Conservation (phyloP, 2,329 filamentous ascomycete genomes). For the Rutstroemia sp. region DNA sequence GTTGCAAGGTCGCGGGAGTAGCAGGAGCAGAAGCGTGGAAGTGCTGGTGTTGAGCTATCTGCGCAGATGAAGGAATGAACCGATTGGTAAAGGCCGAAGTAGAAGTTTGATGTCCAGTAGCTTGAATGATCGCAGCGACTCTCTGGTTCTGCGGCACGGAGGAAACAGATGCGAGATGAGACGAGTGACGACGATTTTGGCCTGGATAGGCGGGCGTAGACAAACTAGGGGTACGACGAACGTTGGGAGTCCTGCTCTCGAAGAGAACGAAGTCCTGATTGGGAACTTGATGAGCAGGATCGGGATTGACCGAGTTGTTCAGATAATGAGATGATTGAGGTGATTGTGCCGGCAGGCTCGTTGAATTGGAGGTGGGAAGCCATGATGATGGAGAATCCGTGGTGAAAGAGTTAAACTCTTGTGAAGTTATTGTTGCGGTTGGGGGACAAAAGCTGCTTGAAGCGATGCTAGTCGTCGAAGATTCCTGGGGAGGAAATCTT, state of each 20-base stretch:
- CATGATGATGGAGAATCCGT: conserved; percentile 77
- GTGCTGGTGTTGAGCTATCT: conserved; percentile 44
- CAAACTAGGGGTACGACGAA: conserved; percentile 29
- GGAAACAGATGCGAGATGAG: conserved; percentile 42
- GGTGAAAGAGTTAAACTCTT: conserved; percentile 70
- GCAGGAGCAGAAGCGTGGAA: conserved; percentile 62
- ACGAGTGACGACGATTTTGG: conserved; percentile 43
- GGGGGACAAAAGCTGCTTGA: conserved; percentile 48
- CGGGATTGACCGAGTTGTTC: neutral
- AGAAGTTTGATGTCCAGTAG: conserved; percentile 46
- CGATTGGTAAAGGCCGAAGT: conserved; percentile 48
- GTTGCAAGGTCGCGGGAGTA: conserved; percentile 50
- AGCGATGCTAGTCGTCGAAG: conserved; percentile 62
- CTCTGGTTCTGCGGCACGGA: conserved; percentile 48
- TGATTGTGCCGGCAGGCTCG: conserved; percentile 56
- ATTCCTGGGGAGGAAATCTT: conserved; percentile 50
- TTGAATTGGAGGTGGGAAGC: conserved; percentile 59
- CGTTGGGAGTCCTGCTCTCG: conserved; percentile 25
- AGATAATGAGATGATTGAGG: conserved; percentile 37
- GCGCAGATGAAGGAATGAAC: conserved; percentile 44
- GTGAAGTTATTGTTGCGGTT: conserved; percentile 53
- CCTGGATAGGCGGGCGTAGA: conserved; percentile 32
- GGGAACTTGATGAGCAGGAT: conserved; percentile 13
- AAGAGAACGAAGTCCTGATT: conserved; percentile 66
- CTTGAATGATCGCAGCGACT: conserved; percentile 51